These are phyloP conservation scores for Rhynchosporium secalis DNA, from an alignment of 2,329 filamentous ascomycete species.

Conservation along the genomic window DNA sequence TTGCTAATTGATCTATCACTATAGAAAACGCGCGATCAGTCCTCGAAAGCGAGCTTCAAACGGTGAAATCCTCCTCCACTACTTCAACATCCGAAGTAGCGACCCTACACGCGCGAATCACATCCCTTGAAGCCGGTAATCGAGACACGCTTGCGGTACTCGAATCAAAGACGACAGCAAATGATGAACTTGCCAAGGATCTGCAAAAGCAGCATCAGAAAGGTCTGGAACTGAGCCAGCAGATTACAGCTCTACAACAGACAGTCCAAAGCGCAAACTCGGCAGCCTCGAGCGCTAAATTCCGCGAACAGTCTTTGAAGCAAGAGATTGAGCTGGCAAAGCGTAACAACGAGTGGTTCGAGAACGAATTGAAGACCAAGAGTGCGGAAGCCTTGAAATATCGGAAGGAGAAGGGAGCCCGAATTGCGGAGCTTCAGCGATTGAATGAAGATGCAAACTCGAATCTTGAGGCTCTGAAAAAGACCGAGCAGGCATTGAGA, in stretches of 20 bases:
- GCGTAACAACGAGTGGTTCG: slow-evolving; percentile 90
- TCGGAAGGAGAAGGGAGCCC: slow-evolving; percentile 90
- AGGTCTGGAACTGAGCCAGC: slow-evolving; percentile 77
- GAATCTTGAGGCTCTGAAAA: slow-evolving; percentile 73
- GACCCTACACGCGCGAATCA: slow-evolving; percentile 77
- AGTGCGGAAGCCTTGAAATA: slow-evolving; percentile 83
- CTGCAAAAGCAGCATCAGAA: slow-evolving; percentile 87
- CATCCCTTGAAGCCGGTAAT: slow-evolving; percentile 86
- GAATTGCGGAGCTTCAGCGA: slow-evolving; percentile 84
- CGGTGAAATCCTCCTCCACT: slow-evolving; percentile 72
- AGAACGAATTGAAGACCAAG: slow-evolving; percentile 88
- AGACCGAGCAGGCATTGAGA: slow-evolving; percentile 77
- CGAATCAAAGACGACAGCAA: slow-evolving; percentile 83
- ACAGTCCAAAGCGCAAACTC: slow-evolving; percentile 80
- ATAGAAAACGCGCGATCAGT: slow-evolving; percentile 74
- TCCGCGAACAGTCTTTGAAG: slow-evolving; percentile 84
- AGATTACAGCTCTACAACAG: slow-evolving; percentile 80
- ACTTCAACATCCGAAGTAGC: slow-evolving; percentile 75
- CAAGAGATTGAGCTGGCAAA: slow-evolving; percentile 88
- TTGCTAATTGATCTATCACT: slow-evolving; percentile 23
- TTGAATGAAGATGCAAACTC: slow-evolving; percentile 82
- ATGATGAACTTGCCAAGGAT: slow-evolving; percentile 83
- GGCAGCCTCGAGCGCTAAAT: slow-evolving; percentile 77
- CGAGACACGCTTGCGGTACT: slow-evolving; percentile 86
- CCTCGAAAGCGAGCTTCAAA: slow-evolving; percentile 79